Base-by-base conservation (phyloP, 2,329 filamentous ascomycete species). In the Cercospora beticola region DNA sequence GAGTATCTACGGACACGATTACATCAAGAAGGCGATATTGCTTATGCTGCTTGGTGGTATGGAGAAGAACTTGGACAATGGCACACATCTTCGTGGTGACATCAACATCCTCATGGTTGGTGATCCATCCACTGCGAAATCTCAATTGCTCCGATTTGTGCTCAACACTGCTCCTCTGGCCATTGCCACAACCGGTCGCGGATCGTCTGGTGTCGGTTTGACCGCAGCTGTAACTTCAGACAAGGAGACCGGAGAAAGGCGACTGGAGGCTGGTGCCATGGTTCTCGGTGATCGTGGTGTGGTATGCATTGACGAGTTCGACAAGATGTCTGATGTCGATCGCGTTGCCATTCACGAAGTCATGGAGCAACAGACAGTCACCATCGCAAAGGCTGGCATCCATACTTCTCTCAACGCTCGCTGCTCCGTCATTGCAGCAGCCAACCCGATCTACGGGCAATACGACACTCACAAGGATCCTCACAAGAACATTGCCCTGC, bases 51-150 rank as follows among this genome's bases (percentile, higher is more conserved):
- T 99, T 14, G 92, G 95, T 76, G 95, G 95, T 68, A 93, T 97
- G 86, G 95, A 99, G 84, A 99, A 99, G 86, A 99, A 99, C 76
- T 82, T 99, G 66, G 95, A 98, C 71, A 99, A 99, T 75, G 95
- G 95, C 68, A 98, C 95, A 1, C 95, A 99, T 87, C 83, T 99
- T 79, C 91, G 95, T 86, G 95, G 95, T 83, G 95, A 99, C 77
- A 98, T 99, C 82, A 99, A 99, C 79, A 97, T 99, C 73, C 86
- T 99, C 62, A 98, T 99, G 95, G 94, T 99, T 54, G 95, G 95
- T 82, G 95, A 99, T 80, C 95, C 95, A 3, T 99, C 95, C 0
- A 99, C 95, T 0, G 95, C 95, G 69, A 99, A 99, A 80, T 99
- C 95, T n/a, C 95, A 99, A 79, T 87, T 99, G 65, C 86, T 99